phyloP scores from a whole-genome alignment of 108 stramenopile species.

The Conticribra guillardii region DNA sequence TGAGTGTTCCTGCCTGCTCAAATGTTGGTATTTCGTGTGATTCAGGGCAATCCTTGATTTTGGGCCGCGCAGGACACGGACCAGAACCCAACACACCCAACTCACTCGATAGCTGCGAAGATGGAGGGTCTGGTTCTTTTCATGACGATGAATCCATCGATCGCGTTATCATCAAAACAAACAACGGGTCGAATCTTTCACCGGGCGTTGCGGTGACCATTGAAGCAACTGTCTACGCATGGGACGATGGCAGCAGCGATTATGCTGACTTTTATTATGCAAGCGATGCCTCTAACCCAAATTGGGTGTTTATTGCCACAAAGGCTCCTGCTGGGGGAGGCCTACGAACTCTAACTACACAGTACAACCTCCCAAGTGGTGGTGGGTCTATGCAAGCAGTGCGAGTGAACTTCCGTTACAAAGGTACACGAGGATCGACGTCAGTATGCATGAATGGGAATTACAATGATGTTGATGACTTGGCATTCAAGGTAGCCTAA shows the following conservation, averaged over 20 bases:
- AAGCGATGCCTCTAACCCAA: background rate
- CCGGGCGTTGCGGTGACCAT: background rate
- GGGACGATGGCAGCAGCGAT: background rate
- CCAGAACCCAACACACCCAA: slow-evolving; percentile 5
- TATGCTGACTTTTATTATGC: slow-evolving; percentile 9
- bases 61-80: background rate
- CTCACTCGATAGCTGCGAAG: background rate
- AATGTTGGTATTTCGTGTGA: background rate
- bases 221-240: slow-evolving; percentile 6
- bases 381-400: background rate
- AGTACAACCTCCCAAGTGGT: background rate
- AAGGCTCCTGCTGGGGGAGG: background rate
- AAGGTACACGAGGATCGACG: background rate
- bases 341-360: background rate
- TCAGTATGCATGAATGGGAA: background rate
- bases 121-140: background rate
- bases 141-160: slow-evolving; percentile 12
- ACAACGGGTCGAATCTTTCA: background rate
- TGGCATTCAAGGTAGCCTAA: slow-evolving; percentile 1
- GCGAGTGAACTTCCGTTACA: background rate
- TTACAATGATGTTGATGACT: slow-evolving; percentile 15
- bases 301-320: background rate
- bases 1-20: background rate
- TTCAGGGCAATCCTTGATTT: background rate
- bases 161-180: background rate